Conservation (phyloP, 805 yeast species). For the Zygoascus flipseniorum region DNA sequence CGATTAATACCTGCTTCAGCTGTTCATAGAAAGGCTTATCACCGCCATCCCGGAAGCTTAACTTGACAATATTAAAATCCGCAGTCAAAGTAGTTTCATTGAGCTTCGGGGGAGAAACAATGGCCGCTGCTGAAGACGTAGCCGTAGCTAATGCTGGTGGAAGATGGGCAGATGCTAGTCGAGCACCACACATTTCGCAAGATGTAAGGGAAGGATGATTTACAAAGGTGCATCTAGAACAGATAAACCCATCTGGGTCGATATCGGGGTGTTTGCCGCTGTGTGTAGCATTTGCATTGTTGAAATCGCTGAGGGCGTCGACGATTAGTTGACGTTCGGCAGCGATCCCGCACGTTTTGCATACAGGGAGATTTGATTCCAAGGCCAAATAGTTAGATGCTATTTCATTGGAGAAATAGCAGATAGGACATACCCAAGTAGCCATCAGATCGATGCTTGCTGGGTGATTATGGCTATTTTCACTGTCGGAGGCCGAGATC, state of each 20-base stretch:
- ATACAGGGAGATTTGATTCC: conserved; percentile 33
- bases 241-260: conserved; percentile 19
- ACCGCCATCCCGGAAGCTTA: conserved; percentile 73
- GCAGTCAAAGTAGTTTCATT: background rate
- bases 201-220: conserved; percentile 70
- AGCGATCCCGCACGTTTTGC: conserved; percentile 57
- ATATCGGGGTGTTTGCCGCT: background rate
- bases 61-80: conserved; percentile 35
- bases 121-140: conserved; percentile 5
- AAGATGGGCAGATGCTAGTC: conserved; percentile 28
- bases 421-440: conserved; percentile 84
- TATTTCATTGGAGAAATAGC: conserved; percentile 57
- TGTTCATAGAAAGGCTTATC: conserved; percentile 44
- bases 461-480: conserved; percentile 1
- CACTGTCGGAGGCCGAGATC: background rate
- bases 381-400: conserved; percentile 26
- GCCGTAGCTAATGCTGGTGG: conserved; percentile 20
- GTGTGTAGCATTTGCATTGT: background rate
- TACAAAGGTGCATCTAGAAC: conserved; percentile 64
- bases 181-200: conserved; percentile 85
- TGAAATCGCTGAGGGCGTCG: conserved; percentile 19
- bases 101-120: conserved; percentile 12
- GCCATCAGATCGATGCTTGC: conserved; percentile 9
- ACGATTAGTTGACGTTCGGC: conserved; percentile 33
- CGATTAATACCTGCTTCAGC: conserved; percentile 38